A percentile compares a stretch with the other conserved stretches of the same genome.
Evolutionary conservation across 305 asterid species (phyloP).

Genomic region (Rubia tinctorum): DNA sequence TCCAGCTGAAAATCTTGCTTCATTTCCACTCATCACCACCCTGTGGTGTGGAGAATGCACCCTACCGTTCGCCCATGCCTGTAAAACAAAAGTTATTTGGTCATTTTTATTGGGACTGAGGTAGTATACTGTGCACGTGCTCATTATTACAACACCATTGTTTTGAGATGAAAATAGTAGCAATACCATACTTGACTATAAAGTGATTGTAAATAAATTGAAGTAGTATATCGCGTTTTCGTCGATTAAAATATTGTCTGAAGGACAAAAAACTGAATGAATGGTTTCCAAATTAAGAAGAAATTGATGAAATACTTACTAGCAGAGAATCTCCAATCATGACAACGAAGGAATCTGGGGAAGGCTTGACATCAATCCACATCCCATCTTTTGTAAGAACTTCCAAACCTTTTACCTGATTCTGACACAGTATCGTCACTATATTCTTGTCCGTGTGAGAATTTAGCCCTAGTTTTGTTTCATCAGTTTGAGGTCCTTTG

Average conservation of each 20-base stretch:
- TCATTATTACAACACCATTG: too few relatives aligned
- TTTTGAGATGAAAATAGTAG: too few relatives aligned
- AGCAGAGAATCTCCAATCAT: constrained; percentile 45
- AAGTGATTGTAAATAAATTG: too few relatives aligned
- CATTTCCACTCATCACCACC: constrained; percentile 52
- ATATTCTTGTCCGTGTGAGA: constrained; percentile 47
- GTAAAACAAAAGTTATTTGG: not conserved
- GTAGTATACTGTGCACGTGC: too few relatives aligned
- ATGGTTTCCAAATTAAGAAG: not conserved
- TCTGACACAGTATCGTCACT: constrained; percentile 39
- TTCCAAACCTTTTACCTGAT: constrained; percentile 44
- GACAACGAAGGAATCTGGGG: constrained; percentile 37
- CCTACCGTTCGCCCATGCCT: constrained; percentile 65
- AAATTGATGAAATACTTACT: too few relatives aligned
- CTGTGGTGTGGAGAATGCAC: constrained; percentile 40
- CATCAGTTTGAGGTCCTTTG: constrained; percentile 30
- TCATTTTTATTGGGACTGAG: too few relatives aligned
- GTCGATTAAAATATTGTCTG: too few relatives aligned
- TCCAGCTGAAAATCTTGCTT: constrained; percentile 41
- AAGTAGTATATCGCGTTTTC: too few relatives aligned
- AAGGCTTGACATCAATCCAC: constrained; percentile 42
- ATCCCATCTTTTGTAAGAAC: constrained; percentile 41
- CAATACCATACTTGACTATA: too few relatives aligned
- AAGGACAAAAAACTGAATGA: too few relatives aligned
- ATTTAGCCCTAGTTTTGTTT: constrained; percentile 34